Evolutionary conservation across 2,329 filamentous ascomycete species (phyloP).

Genomic region (Xylaria sp.): DNA sequence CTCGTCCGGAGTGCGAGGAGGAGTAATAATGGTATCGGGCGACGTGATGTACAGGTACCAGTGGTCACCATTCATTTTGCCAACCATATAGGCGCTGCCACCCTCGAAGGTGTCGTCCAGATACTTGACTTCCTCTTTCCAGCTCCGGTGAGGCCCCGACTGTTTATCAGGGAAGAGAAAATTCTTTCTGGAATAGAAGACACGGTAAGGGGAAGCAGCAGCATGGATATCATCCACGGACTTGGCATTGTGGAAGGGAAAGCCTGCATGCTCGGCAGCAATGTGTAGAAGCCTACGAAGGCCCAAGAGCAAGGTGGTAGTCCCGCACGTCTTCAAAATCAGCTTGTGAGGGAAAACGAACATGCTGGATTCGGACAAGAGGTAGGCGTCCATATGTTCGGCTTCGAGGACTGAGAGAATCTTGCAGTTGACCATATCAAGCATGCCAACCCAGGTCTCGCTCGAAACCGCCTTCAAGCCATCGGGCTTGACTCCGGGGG

Average conservation of each 20-base stretch:
- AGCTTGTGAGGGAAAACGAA: constrained; percentile 99
- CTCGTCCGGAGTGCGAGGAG: constrained; percentile 78
- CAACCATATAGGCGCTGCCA: constrained; percentile 98
- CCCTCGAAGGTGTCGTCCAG: constrained; percentile 91
- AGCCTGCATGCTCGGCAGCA: constrained; percentile 87
- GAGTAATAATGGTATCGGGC: constrained; percentile 81
- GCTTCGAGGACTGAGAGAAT: constrained; percentile 94
- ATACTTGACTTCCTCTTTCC: constrained; percentile 94
- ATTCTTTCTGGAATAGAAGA: constrained; percentile 99
- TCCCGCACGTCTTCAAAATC: constrained; percentile 98
- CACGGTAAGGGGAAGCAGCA: constrained; percentile 88
- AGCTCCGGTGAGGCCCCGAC: constrained; percentile 93
- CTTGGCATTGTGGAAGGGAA: constrained; percentile 79
- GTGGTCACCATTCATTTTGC: constrained; percentile 99
- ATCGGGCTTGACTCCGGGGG: constrained; percentile 74
- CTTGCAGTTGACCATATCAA: constrained; percentile 98
- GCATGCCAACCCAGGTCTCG: constrained; percentile 94
- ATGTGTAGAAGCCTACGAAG: constrained; percentile 93
- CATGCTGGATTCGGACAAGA: constrained; percentile 99
- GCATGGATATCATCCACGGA: constrained; percentile 74
- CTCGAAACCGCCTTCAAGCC: constrained; percentile 87
- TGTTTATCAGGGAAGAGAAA: constrained; percentile 96
- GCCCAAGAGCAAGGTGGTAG: constrained; percentile 90
- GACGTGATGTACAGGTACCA: constrained; percentile 99
- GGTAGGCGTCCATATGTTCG: constrained; percentile 93